Percentiles rank a stretch among this genome's conserved stretches.
phyloP scores from a whole-genome alignment of 2,329 filamentous ascomycete genomes.

The Paecilomyces niveus region DNA sequence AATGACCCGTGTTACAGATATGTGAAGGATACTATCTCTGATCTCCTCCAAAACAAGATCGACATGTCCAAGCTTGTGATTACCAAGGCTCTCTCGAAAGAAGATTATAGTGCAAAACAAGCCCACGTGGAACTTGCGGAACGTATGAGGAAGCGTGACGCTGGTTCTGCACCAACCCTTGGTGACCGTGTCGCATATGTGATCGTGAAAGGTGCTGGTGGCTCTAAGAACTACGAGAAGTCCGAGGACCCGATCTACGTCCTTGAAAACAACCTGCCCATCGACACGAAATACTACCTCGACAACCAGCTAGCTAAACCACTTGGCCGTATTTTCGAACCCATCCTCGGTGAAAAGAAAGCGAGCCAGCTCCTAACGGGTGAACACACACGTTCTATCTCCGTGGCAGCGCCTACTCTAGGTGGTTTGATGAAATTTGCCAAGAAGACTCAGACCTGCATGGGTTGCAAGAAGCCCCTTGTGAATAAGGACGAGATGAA shows the following conservation, averaged over 20 bases:
- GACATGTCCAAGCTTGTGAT: constrained; percentile 99
- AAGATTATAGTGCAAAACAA: constrained; percentile 83
- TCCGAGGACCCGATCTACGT: constrained; percentile 97
- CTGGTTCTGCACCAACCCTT: constrained; percentile 83
- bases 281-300: constrained; percentile 97
- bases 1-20: constrained; percentile 55
- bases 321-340: constrained; percentile 90
- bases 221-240: constrained; percentile 92
- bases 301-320: constrained; percentile 98
- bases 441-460: constrained; percentile 95
- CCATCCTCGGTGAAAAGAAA: constrained; percentile 90
- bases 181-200: constrained; percentile 98
- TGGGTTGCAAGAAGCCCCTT: constrained; percentile 98
- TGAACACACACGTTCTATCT: constrained; percentile 90
- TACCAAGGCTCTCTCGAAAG: constrained; percentile 90
- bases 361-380: constrained; percentile 79
- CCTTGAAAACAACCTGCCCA: constrained; percentile 92
- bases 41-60: constrained; percentile 92
- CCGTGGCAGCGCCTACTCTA: constrained; percentile 81
- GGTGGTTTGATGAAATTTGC: constrained; percentile 97
- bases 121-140: constrained; percentile 92
- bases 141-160: constrained; percentile 94
- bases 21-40: constrained; percentile 91
- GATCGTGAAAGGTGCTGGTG: constrained; percentile 84
- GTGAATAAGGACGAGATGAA: constrained; percentile 68